phyloP scores from a whole-genome alignment of 108 stramenopile genomes.

The Fragilariopsis cylindrus region DNA sequence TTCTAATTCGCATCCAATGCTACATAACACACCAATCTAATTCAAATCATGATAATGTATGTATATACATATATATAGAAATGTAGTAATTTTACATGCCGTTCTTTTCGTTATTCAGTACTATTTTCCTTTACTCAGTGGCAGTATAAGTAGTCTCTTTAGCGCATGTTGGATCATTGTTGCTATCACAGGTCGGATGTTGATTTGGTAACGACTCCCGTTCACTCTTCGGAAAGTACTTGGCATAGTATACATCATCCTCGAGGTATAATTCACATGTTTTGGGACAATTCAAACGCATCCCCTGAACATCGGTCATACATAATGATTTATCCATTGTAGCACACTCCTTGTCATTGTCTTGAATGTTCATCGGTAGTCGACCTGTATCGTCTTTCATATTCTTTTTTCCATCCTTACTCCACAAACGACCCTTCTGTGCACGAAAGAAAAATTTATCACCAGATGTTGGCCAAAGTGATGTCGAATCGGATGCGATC shows the following conservation, averaged over 20 bases:
- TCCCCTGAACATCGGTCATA: constrained; percentile 19
- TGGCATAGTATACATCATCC: constrained; percentile 36
- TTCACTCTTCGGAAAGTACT: constrained; percentile 17
- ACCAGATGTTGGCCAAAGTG: constrained; percentile 35
- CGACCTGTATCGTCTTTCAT: constrained; percentile 50
- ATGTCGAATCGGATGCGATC: constrained; percentile 37
- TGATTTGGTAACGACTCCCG: background rate
- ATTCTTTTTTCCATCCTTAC: constrained; percentile 31
- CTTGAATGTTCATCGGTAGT: constrained; percentile 32
- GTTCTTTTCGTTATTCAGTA: no score
- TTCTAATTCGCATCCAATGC: no score
- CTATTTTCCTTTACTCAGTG: no score
- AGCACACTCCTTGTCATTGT: constrained; percentile 21
- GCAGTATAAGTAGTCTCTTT: no score
- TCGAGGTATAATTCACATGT: constrained; percentile 40
- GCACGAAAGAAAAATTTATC: constrained; percentile 32
- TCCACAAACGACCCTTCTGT: constrained; percentile 34
- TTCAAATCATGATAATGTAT: no score
- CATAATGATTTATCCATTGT: constrained; percentile 18
- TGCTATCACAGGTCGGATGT: constrained; percentile 3
- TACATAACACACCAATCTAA: no score
- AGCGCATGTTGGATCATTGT: background rate
- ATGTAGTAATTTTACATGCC: no score
- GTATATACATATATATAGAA: no score
- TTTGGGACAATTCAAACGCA: constrained; percentile 34